Percentiles rank a stretch among this genome's conserved stretches.
These are phyloP conservation scores for Hamiltosporidium magnivora DNA, from an alignment of 371 early-diverging fungal species.

Conservation along the genomic window DNA sequence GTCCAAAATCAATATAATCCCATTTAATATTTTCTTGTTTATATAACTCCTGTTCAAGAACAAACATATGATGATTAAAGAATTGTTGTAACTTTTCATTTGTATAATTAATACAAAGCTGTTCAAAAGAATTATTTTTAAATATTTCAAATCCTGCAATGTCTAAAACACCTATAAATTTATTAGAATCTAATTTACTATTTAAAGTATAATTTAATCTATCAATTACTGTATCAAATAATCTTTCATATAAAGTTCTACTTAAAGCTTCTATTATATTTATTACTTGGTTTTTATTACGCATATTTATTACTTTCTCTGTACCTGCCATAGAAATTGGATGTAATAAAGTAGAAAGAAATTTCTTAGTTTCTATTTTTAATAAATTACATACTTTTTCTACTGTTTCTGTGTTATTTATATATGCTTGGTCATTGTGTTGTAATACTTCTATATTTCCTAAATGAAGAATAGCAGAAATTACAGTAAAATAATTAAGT, in stretches of 20 bases:
- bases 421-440: constrained; percentile 69
- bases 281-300: constrained; percentile 69
- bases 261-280: constrained; percentile 81
- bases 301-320: constrained; percentile 79
- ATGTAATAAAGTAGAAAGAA: constrained; percentile 69
- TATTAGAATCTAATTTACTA: constrained; percentile 59
- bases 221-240: constrained; percentile 76
- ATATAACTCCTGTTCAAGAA: constrained; percentile 94
- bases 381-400: constrained; percentile 83
- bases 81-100: constrained; percentile 98
- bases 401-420: constrained; percentile 63
- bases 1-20: constrained; percentile 94
- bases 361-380: constrained; percentile 70
- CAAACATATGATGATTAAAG: constrained; percentile 99
- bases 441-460: constrained; percentile 74
- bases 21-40: constrained; percentile 86
- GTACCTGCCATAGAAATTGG: constrained; percentile 84
- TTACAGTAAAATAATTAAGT: constrained; percentile 64
- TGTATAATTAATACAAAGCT: constrained; percentile 97
- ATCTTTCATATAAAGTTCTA: constrained; percentile 82
- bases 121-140: constrained; percentile 89
- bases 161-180: constrained; percentile 93
- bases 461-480: constrained; percentile 81
- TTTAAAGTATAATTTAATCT: constrained; percentile 74
- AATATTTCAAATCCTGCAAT: constrained; percentile 99